phyloP scores from a whole-genome alignment of 148 eudicot species.

The Rhododendron griersonianum region DNA sequence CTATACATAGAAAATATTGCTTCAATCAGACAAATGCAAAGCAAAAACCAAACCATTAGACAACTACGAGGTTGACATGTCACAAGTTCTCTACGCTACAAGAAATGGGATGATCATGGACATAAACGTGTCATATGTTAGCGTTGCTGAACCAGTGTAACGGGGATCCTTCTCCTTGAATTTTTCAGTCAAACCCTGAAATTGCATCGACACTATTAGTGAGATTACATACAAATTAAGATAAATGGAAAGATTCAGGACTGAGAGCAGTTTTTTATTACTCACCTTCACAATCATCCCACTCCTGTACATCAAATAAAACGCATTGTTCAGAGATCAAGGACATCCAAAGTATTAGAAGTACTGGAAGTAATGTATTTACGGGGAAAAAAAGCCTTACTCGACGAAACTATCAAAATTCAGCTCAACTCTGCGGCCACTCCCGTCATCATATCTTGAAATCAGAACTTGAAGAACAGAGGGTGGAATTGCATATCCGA shows the following conservation, averaged over 20 bases:
- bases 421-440: slow-evolving; percentile 45
- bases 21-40: not conserved
- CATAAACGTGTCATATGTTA: slow-evolving; percentile 64
- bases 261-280: not conserved
- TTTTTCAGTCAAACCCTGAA: slow-evolving; percentile 78
- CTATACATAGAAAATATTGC: not conserved
- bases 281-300: slow-evolving; percentile 4
- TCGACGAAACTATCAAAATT: slow-evolving; percentile 67
- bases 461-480: slow-evolving; percentile 65
- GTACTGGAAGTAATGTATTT: not conserved
- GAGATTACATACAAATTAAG: not conserved
- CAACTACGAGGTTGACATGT: slow-evolving; percentile 16
- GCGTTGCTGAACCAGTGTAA: slow-evolving; percentile 64
- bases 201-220: not conserved
- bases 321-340: not conserved
- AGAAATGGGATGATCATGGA: slow-evolving; percentile 72
- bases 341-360: not conserved
- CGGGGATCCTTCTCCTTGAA: slow-evolving; percentile 75
- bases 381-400: slow-evolving; percentile 14
- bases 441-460: slow-evolving; percentile 51
- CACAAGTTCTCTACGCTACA: slow-evolving; percentile 14
- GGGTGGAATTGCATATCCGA: slow-evolving; percentile 68
- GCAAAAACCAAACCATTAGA: not conserved
- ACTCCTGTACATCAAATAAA: not conserved
- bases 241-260: not conserved